Conservation (phyloP, 441 rosid genomes). For the Syzygium malaccense region DNA sequence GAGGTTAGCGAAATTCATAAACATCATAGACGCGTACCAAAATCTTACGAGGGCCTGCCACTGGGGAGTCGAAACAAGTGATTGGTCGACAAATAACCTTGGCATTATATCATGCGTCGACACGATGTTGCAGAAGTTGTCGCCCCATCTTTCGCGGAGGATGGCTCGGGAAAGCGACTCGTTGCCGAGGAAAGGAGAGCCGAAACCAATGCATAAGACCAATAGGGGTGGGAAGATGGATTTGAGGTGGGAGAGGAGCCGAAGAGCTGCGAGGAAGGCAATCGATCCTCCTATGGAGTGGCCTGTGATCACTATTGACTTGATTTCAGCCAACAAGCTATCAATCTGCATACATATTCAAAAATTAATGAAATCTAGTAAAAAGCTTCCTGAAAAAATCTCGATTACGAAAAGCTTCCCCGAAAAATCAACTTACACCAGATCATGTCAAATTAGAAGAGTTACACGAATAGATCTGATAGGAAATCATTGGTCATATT, state of each 20-base stretch:
- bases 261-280: slow-evolving; percentile 61
- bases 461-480: not conserved
- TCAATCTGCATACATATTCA: slow-evolving; percentile 25
- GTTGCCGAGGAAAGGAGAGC: slow-evolving; percentile 69
- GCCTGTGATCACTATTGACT: slow-evolving; percentile 62
- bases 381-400: not conserved
- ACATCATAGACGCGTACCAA: slow-evolving; percentile 8
- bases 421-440: not conserved
- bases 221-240: slow-evolving; percentile 5
- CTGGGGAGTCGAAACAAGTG: not conserved
- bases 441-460: not conserved
- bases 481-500: not conserved
- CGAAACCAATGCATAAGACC: slow-evolving; percentile 57
- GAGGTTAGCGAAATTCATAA: not conserved
- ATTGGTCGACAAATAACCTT: slow-evolving; percentile 33
- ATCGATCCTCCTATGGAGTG: slow-evolving; percentile 62
- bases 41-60: slow-evolving; percentile 17
- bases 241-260: slow-evolving; percentile 50
- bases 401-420: not conserved
- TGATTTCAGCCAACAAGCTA: slow-evolving; percentile 17
- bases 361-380: not conserved
- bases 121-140: slow-evolving; percentile 59
- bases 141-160: slow-evolving; percentile 43
- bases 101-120: slow-evolving; percentile 52
- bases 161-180: slow-evolving; percentile 49